phyloP scores from a whole-genome alignment of 2,329 filamentous ascomycete species.

The Exserohilum rostratum region DNA sequence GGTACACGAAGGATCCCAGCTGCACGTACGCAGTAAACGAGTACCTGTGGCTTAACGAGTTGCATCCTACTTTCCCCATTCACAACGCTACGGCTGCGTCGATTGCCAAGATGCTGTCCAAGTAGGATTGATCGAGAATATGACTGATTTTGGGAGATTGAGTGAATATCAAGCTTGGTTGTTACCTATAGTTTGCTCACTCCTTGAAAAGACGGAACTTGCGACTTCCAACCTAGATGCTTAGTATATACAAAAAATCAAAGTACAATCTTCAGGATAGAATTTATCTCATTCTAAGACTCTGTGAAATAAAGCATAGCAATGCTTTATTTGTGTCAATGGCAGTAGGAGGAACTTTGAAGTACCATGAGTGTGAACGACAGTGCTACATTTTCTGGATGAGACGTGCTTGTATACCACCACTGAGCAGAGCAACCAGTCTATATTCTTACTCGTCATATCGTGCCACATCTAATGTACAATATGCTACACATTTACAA shows the following conservation, averaged over 20 bases:
- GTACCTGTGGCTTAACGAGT: constrained; percentile 68
- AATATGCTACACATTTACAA: constrained; percentile 10
- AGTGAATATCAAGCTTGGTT: no score
- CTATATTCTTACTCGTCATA: neutral
- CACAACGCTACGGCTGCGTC: constrained; percentile 64
- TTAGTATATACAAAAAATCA: no score
- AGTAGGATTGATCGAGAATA: neutral
- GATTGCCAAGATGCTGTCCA: constrained; percentile 30
- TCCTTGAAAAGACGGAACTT: no score
- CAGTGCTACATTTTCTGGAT: no score
- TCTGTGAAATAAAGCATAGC: no score
- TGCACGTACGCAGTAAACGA: constrained; percentile 64
- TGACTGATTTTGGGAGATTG: no score
- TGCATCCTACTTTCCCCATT: constrained; percentile 69
- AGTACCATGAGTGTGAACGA: no score
- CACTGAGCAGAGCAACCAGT: neutral
- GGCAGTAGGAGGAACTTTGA: no score
- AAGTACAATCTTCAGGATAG: no score
- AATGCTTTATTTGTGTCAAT: no score
- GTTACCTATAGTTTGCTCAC: neutral
- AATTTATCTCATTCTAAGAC: no score
- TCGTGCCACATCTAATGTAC: constrained; percentile 1
- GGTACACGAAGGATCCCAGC: constrained; percentile 48
- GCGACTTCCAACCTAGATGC: no score
- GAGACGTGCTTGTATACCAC: neutral